Evolutionary conservation across 176 grass and related monocot species (phyloP).

Genomic region (Zoysia japonica): DNA sequence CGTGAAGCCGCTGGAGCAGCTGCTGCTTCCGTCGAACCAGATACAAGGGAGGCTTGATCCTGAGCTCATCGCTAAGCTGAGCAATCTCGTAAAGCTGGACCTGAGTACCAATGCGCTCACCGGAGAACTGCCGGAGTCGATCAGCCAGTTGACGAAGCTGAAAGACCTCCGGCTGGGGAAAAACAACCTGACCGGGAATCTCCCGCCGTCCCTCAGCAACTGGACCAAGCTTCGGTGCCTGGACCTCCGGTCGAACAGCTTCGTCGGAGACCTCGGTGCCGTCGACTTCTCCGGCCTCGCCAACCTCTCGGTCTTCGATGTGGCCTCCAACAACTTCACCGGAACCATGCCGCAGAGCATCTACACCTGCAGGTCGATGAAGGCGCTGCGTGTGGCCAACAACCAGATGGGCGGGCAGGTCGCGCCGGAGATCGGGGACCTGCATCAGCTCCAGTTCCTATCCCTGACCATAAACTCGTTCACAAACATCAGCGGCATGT

Average conservation of each 20-base stretch:
- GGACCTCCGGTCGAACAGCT: conserved; percentile 44
- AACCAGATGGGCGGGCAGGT: conserved; percentile 41
- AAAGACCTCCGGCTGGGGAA: conserved; percentile 20
- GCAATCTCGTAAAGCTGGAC: conserved; percentile 33
- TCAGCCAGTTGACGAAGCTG: conserved; percentile 38
- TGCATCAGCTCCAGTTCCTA: conserved; percentile 36
- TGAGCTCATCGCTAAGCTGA: conserved; percentile 18
- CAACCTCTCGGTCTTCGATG: conserved; percentile 51
- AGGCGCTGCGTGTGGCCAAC: conserved; percentile 39
- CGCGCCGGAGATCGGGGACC: conserved; percentile 35
- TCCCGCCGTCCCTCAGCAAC: conserved; percentile 49
- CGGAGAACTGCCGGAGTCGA: conserved; percentile 39
- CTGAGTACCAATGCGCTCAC: conserved; percentile 31
- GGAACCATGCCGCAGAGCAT: conserved; percentile 49
- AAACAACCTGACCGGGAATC: conserved; percentile 43
- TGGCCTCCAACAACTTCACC: conserved; percentile 48
- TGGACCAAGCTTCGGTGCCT: conserved; percentile 38
- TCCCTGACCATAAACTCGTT: conserved; percentile 46
- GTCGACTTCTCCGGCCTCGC: conserved; percentile 48
- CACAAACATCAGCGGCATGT: conserved; percentile 50
- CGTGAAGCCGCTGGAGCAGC: conserved; percentile 34
- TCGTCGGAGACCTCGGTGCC: conserved; percentile 37
- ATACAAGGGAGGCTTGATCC: conserved; percentile 36
- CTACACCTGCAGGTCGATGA: conserved; percentile 43
- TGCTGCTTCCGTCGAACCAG: conserved; percentile 28